These are phyloP conservation scores for Sicyos edulis DNA, from an alignment of 306 rosid species.

Conservation along the genomic window DNA sequence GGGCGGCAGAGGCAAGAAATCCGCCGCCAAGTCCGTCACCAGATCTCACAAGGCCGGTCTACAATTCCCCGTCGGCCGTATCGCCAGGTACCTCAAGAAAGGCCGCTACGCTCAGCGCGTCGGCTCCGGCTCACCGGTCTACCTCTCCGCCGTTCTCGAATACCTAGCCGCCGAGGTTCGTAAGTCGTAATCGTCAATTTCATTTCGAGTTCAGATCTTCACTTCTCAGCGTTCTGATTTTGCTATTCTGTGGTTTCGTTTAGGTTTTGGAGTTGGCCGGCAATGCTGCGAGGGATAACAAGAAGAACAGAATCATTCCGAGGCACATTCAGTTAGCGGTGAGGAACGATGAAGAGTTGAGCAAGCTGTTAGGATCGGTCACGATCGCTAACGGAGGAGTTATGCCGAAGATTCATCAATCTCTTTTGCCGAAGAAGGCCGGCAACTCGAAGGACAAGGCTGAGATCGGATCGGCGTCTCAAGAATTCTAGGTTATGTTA, in stretches of 20 bases:
- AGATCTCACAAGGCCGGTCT: constrained; percentile 76
- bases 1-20: constrained; percentile 16
- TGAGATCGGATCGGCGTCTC: constrained; percentile 54
- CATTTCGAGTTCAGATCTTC: neutral
- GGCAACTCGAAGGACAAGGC: constrained; percentile 36
- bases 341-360: constrained; percentile 65
- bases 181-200: neutral
- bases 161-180: constrained; percentile 81
- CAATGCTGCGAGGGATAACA: constrained; percentile 29
- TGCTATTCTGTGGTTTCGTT: neutral
- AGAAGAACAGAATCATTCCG: constrained; percentile 58
- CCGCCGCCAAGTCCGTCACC: constrained; percentile 41
- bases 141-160: constrained; percentile 82
- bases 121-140: constrained; percentile 74
- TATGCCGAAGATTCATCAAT: constrained; percentile 35
- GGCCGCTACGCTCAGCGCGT: constrained; percentile 74
- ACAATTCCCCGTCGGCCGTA: constrained; percentile 79
- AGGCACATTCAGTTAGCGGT: constrained; percentile 78
- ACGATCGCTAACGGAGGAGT: constrained; percentile 46
- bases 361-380: constrained; percentile 63
- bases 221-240: neutral
- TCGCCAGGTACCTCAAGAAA: constrained; percentile 63
- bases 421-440: constrained; percentile 52
- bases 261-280: constrained; percentile 15
- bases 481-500: constrained; percentile 36